Evolutionary conservation across 768 basidiomycete genomes (phyloP), one percentile per base, ranked within the genome.

Genomic region (Gautieria morchelliformis): DNA sequence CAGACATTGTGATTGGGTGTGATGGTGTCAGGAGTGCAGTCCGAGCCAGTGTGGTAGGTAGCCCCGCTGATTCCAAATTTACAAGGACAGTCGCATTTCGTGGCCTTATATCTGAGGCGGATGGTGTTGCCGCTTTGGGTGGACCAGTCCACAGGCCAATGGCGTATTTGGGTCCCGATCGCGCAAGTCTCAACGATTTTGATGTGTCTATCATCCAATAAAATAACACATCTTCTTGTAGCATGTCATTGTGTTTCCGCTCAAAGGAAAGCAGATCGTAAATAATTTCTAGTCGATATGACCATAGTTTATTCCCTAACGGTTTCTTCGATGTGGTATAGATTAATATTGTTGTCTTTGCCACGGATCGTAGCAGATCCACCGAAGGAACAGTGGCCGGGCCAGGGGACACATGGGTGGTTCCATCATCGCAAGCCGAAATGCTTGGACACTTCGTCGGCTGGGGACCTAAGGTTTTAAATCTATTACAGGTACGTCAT

Each of bases 221-320:
- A 32, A 48, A 10, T 37, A 37, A 37, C 35, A 37, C 14, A 37
- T 37, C 2, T 55, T 27, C 39, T 39, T 15, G 56, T 27, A 82
- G 81, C 80, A 83, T 62, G 67, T 82, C 32, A 75, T 83, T 39
- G 71, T 74, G 0, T 80, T 77, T 62, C 76, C 80, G 0, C 75
- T 83, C 52, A 69, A 72, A 63, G 69, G 66, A 14, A 69, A 71
- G 10, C 66, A 69, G 49, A 65, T 75, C 19, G 80, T 81, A 56
- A 35, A 14, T 56, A 22, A 22, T 14, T 14, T 42, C 24, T 30
- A 32, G 47, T 40, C 49, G 50, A 14, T 49, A 41, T 35, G 7
- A 32, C 24, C 30, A 32, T 52, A 40, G 46, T 53, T 12, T 47
- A 41, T 35, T 8, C 30, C 19, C 42, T 42, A 20, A 17, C 53